phyloP scores from a whole-genome alignment of 345 rosid genomes.

The Excoecaria agallocha region DNA sequence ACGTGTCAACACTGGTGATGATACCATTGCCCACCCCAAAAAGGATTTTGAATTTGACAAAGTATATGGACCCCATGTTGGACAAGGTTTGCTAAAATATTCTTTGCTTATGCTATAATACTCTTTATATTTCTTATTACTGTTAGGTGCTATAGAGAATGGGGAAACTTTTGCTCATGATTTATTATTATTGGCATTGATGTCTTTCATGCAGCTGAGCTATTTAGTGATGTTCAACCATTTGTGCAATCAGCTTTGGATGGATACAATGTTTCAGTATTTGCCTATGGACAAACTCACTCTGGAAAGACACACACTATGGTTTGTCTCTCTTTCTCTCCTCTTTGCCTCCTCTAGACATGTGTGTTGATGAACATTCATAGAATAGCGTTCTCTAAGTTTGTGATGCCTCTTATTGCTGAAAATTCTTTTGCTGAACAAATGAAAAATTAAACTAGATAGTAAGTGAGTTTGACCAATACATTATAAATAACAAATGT shows the following conservation, averaged over 20 bases:
- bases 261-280: conserved; percentile 85
- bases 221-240: conserved; percentile 86
- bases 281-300: conserved; percentile 89
- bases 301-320: conserved; percentile 97
- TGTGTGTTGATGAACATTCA: background rate
- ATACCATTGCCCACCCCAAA: conserved; percentile 66
- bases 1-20: conserved; percentile 69
- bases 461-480: conserved; percentile 8
- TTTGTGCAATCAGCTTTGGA: conserved; percentile 95
- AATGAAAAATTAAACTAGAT: conserved; percentile 4
- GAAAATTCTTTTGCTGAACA: background rate
- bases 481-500: background rate
- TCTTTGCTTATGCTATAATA: background rate
- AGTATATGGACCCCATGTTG: conserved; percentile 96
- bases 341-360: no score
- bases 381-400: background rate
- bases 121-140: background rate
- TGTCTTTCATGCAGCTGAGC: conserved; percentile 59
- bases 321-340: conserved; percentile 52
- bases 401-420: background rate
- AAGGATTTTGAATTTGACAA: conserved; percentile 92
- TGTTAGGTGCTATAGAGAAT: background rate
- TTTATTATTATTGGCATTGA: conserved; percentile 15
- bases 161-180: background rate
- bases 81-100: conserved; percentile 59